phyloP scores from a whole-genome alignment of 805 yeast genomes.

The Citeromyces matritensis region DNA sequence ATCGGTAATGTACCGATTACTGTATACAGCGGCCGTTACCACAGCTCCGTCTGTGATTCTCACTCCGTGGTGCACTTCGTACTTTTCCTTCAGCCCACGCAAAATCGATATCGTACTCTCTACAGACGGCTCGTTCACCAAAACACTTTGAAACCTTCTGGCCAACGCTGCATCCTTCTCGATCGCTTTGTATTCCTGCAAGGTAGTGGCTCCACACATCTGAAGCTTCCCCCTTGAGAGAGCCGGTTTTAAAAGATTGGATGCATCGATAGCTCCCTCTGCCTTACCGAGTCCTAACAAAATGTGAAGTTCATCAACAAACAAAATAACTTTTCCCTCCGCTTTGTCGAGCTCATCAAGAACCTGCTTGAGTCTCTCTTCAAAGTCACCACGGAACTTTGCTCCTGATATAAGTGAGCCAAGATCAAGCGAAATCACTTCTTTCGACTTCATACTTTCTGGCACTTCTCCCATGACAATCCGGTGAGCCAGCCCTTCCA shows the following conservation, averaged over 20 bases:
- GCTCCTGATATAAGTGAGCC: conserved; percentile 91
- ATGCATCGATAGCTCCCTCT: conserved; percentile 93
- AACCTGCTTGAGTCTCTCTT: conserved; percentile 71
- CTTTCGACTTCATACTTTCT: conserved; percentile 79
- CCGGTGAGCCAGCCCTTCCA: conserved; percentile 94
- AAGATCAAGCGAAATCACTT: conserved; percentile 70
- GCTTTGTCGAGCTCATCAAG: conserved; percentile 74
- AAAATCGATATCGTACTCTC: conserved; percentile 83
- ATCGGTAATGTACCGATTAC: conserved; percentile 84
- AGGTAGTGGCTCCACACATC: conserved; percentile 93
- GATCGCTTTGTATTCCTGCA: conserved; percentile 87
- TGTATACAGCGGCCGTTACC: conserved; percentile 84
- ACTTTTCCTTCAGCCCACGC: conserved; percentile 85
- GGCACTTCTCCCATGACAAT: conserved; percentile 89
- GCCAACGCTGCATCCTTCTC: conserved; percentile 96
- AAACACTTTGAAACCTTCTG: conserved; percentile 82
- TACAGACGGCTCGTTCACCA: conserved; percentile 78
- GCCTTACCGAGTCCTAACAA: conserved; percentile 83
- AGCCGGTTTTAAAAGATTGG: conserved; percentile 85
- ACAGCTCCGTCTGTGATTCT: conserved; percentile 84
- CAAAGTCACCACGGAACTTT: conserved; percentile 92
- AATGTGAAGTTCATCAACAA: conserved; percentile 85
- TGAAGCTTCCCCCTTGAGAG: conserved; percentile 85
- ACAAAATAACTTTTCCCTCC: conserved; percentile 61
- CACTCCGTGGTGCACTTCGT: conserved; percentile 97